Percentiles rank a stretch among this genome's conserved stretches.
phyloP scores from a whole-genome alignment of 2,329 filamentous ascomycete genomes.

The Mycosphaerella sp. region DNA sequence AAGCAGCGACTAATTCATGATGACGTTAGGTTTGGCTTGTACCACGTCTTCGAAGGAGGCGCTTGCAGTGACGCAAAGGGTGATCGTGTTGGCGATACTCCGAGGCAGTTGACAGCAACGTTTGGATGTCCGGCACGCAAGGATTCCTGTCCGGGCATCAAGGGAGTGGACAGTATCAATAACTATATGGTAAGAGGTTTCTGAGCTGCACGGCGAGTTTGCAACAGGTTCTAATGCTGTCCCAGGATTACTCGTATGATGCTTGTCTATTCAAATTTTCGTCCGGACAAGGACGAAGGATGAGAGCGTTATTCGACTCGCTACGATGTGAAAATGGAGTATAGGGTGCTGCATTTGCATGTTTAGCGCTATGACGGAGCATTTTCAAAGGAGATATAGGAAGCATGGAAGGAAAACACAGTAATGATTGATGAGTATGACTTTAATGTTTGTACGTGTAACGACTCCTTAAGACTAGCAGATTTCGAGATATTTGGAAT shows the following conservation, averaged over 20 bases:
- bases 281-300: slow-evolving; percentile 7
- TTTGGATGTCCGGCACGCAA: slow-evolving; percentile 46
- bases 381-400: too few species aligned
- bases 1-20: slow-evolving; percentile 31
- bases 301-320: slow-evolving; percentile 5
- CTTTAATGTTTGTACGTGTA: neutral
- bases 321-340: too few species aligned
- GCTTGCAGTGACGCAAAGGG: slow-evolving; percentile 12
- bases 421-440: slow-evolving; percentile 1
- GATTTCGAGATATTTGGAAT: too few species aligned
- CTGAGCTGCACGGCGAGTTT: neutral
- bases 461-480: too few species aligned
- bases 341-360: neutral
- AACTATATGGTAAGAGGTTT: slow-evolving; percentile 46
- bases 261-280: slow-evolving; percentile 14
- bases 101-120: slow-evolving; percentile 34
- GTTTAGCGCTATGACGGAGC: neutral
- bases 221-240: neutral
- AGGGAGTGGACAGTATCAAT: slow-evolving; percentile 46
- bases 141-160: slow-evolving; percentile 42
- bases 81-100: slow-evolving; percentile 38
- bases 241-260: slow-evolving; percentile 19
- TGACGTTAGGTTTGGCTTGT: slow-evolving; percentile 39
- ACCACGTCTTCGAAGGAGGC: slow-evolving; percentile 35
- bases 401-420: neutral